These are phyloP conservation scores for Eleusine coracana DNA, from an alignment of 176 grass and related monocot genomes.

Conservation along the genomic window DNA sequence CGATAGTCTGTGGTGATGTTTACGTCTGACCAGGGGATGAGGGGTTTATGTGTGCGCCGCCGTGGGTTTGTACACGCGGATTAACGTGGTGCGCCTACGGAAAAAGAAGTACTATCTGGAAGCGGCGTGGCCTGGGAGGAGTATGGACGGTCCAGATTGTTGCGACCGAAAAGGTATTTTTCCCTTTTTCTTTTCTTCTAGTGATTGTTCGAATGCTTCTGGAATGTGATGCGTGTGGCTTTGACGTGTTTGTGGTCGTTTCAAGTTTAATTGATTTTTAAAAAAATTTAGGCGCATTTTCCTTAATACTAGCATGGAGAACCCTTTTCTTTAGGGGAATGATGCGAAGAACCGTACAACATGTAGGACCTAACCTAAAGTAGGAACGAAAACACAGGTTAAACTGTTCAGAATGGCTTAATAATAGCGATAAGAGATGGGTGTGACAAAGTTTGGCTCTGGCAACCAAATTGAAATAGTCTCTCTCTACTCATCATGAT, in stretches of 20 bases:
- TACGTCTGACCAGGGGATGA: neutral
- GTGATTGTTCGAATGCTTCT: conserved; percentile 15
- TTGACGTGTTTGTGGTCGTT: neutral
- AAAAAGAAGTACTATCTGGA: neutral
- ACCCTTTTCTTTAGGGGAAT: neutral
- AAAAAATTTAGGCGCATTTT: too few relatives aligned
- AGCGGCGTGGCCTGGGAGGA: neutral
- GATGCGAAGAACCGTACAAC: neutral
- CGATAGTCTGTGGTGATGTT: neutral
- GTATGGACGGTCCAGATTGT: conserved; percentile 10
- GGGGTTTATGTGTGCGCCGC: conserved; percentile 25
- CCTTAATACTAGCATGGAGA: too few relatives aligned
- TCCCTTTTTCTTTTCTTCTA: neutral
- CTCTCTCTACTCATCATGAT: neutral
- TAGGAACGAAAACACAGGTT: too few relatives aligned
- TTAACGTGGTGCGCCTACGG: neutral
- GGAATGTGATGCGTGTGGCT: neutral
- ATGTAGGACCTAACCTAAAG: too few relatives aligned
- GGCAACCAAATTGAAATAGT: neutral
- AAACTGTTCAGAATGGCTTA: neutral
- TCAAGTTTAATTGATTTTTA: too few relatives aligned
- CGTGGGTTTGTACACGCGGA: conserved; percentile 32
- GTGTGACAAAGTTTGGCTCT: neutral
- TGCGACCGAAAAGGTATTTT: neutral
- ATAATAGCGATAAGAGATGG: neutral